Evolutionary conservation across 2,329 filamentous ascomycete genomes (phyloP), one percentile per base, ranked within the genome.

Genomic region (Epichloe bromicola): DNA sequence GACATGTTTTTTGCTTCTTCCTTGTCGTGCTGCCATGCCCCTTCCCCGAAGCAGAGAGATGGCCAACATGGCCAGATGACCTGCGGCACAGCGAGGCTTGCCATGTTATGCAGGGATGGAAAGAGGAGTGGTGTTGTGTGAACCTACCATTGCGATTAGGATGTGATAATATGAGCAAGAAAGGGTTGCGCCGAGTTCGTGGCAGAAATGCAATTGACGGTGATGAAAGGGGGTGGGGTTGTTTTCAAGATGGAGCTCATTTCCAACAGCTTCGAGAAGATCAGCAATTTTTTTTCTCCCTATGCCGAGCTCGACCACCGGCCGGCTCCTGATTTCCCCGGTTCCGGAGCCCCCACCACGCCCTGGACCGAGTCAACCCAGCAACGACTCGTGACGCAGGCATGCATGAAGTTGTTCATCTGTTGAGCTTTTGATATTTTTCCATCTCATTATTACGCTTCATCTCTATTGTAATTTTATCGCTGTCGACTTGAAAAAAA

Each of bases 201-300:
- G 23, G 20, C 17, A 49, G 34, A 48, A 36, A 34, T 43, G 46
- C 34, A 43, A 50, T 34, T 42, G 45, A 26, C 11, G 39, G 41
- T 39, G 39, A 17, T 36, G 44, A 48, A 48, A 48, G n/a, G 48
- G 48, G 40, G 44, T 2, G n/a, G 26, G 5, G 20, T 6, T 5
- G 20, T 23, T 44, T 41, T 19, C 5, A 45, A 39, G 40, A 37
- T 64, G 65, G 65, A 63, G 58, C 63, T 66, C 56, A 61, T 56
- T 67, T 67, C 67, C 53, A 69, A 68, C 58, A 67, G 64, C 67
- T 69, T 69, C 66, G 64, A 69, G 64, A 68, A 66, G 58, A 58
- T 54, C 58, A 59, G 60, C 62, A 67, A 67, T 66, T 67, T 68
- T 67, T 67, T 68, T 61, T 43, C 49, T 37, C 17, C 37, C 33